These are phyloP conservation scores for Lasiosphaeria miniovina DNA, from an alignment of 495 filamentous ascomycete species.

Conservation along the genomic window DNA sequence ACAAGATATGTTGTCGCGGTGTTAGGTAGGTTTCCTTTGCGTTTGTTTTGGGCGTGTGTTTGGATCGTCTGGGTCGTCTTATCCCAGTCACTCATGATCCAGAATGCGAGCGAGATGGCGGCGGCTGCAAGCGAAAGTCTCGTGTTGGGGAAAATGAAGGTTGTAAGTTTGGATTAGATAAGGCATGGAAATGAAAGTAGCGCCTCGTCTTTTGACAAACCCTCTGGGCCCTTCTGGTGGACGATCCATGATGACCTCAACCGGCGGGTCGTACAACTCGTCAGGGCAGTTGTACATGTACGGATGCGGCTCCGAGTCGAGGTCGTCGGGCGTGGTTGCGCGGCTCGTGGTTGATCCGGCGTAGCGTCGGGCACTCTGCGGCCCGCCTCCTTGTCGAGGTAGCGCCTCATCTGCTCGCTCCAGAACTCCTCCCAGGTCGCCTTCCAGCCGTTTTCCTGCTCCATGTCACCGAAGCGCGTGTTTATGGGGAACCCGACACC, in stretches of 20 bases:
- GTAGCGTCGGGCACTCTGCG: slow-evolving; percentile 19
- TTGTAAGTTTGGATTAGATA: no score
- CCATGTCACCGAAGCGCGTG: slow-evolving; percentile 43
- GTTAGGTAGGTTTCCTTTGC: background rate
- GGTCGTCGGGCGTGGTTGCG: slow-evolving; percentile 44
- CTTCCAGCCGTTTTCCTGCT: slow-evolving; percentile 41
- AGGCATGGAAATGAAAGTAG: no score
- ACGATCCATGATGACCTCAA: slow-evolving; percentile 33
- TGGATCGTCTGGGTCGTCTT: background rate
- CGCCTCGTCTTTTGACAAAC: no score
- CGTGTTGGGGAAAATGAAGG: no score
- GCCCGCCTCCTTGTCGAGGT: slow-evolving; percentile 18
- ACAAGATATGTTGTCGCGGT: slow-evolving; percentile 1
- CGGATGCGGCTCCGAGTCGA: slow-evolving; percentile 29
- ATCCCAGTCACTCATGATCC: no score
- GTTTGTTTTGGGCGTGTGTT: background rate
- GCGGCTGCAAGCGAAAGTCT: no score
- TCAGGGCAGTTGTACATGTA: slow-evolving; percentile 33
- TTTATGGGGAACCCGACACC: slow-evolving; percentile 40
- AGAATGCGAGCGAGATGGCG: no score
- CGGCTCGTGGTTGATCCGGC: slow-evolving; percentile 40
- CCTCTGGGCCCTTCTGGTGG: no score
- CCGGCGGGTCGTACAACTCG: slow-evolving; percentile 39
- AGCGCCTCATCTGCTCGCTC: slow-evolving; percentile 23
- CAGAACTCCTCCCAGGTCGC: slow-evolving; percentile 47